Conservation (phyloP, 306 rosid species). For the Acacia melanoxylon region DNA sequence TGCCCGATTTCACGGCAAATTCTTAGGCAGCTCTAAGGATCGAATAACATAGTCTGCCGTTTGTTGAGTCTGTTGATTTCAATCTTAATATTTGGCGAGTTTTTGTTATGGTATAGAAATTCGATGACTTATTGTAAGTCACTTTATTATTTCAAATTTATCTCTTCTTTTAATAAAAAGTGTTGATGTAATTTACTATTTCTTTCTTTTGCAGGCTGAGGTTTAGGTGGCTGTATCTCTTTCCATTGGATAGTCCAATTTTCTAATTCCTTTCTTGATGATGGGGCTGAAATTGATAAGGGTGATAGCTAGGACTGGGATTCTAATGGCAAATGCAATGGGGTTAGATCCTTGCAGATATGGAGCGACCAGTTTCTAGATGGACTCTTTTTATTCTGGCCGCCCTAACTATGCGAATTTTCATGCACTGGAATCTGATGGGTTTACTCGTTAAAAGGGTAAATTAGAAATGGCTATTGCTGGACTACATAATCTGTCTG, state of each 20-base stretch:
- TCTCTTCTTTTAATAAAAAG: background rate
- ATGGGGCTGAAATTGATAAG: slow-evolving; percentile 23
- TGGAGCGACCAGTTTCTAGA: slow-evolving; percentile 37
- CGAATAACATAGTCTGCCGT: background rate
- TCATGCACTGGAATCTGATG: slow-evolving; percentile 53
- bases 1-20: background rate
- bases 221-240: slow-evolving; percentile 18
- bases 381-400: slow-evolving; percentile 37
- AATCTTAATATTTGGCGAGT: slow-evolving; percentile 18
- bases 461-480: slow-evolving; percentile 75
- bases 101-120: slow-evolving; percentile 1
- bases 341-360: slow-evolving; percentile 27
- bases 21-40: slow-evolving; percentile 10
- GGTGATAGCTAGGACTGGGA: slow-evolving; percentile 12
- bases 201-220: slow-evolving; percentile 41
- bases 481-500: slow-evolving; percentile 73
- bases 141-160: background rate
- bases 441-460: slow-evolving; percentile 32
- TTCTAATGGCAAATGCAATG: slow-evolving; percentile 6
- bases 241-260: slow-evolving; percentile 18
- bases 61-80: slow-evolving; percentile 8
- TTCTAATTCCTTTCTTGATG: slow-evolving; percentile 26
- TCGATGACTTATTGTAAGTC: background rate
- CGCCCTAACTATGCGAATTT: slow-evolving; percentile 31
- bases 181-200: slow-evolving; percentile 22